Conservation (phyloP, 169 alveolate species). For the Plasmodium sp. region DNA sequence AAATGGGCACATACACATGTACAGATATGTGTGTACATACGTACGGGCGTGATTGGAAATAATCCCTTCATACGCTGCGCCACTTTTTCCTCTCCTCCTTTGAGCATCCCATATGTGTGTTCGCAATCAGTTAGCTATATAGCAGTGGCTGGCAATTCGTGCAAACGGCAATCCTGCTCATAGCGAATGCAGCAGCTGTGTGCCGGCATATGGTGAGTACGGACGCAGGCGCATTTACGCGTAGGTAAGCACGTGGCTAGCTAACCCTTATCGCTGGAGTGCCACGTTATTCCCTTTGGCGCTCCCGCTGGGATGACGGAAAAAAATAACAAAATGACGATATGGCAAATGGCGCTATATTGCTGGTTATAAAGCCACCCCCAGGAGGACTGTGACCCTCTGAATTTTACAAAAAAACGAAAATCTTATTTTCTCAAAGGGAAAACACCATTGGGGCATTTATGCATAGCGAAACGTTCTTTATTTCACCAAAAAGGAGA, state of each 20-base stretch:
- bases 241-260: neutral
- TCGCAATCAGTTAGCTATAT: neutral
- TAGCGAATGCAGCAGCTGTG: neutral
- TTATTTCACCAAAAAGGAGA: neutral
- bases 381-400: neutral
- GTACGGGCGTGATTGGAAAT: neutral
- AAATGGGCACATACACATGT: neutral
- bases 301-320: neutral
- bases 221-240: neutral
- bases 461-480: neutral
- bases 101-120: neutral
- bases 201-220: neutral
- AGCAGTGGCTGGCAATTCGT: neutral
- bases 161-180: neutral
- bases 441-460: neutral
- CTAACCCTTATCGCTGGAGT: neutral
- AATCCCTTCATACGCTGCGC: neutral
- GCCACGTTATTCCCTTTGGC: neutral
- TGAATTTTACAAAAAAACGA: neutral
- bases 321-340: neutral
- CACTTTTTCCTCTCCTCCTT: neutral
- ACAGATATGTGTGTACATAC: neutral
- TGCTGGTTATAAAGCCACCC: neutral
- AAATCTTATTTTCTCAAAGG: neutral
- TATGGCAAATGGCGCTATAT: neutral